phyloP scores from a whole-genome alignment of 257 asterid species.

The Gentiana macrophylla region DNA sequence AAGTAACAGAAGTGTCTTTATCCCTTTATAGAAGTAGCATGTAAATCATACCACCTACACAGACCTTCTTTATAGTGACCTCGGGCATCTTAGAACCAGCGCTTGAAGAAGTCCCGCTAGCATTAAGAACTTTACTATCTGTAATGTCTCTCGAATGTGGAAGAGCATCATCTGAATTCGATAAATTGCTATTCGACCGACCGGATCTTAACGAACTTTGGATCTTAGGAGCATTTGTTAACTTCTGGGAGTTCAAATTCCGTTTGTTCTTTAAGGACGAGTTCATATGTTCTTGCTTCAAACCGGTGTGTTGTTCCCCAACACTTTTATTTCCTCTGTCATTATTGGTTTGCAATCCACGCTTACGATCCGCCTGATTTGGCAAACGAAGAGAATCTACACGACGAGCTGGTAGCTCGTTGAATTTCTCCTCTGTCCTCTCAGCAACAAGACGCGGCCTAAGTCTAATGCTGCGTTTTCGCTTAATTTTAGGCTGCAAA shows the following conservation, averaged over 20 bases:
- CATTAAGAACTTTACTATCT: constrained; percentile 42
- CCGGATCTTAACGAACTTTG: constrained; percentile 51
- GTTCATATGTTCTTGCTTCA: constrained; percentile 44
- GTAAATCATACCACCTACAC: constrained; percentile 1
- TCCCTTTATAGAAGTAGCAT: no score
- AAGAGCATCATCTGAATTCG: constrained; percentile 40
- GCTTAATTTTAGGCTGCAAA: constrained; percentile 81
- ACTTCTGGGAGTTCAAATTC: constrained; percentile 42
- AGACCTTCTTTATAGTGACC: constrained; percentile 73
- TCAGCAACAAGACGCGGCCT: constrained; percentile 70
- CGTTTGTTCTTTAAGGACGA: constrained; percentile 44
- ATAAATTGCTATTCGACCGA: constrained; percentile 18
- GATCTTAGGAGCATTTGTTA: constrained; percentile 23
- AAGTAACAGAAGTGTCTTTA: no score
- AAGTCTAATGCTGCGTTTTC: constrained; percentile 83
- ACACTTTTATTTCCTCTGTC: constrained; percentile 38
- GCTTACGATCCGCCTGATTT: constrained; percentile 50
- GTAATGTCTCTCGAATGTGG: constrained; percentile 45
- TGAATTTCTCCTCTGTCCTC: constrained; percentile 48
- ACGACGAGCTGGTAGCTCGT: constrained; percentile 45
- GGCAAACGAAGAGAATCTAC: constrained; percentile 53
- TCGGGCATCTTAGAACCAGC: constrained; percentile 68
- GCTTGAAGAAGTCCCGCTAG: constrained; percentile 37
- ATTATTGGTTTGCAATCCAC: constrained; percentile 42
- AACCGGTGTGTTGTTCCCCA: constrained; percentile 35